Evolutionary conservation across 192 early-diverging fungal species (phyloP), one percentile per base, ranked within the genome.

Genomic region (Physocladia obscura): DNA sequence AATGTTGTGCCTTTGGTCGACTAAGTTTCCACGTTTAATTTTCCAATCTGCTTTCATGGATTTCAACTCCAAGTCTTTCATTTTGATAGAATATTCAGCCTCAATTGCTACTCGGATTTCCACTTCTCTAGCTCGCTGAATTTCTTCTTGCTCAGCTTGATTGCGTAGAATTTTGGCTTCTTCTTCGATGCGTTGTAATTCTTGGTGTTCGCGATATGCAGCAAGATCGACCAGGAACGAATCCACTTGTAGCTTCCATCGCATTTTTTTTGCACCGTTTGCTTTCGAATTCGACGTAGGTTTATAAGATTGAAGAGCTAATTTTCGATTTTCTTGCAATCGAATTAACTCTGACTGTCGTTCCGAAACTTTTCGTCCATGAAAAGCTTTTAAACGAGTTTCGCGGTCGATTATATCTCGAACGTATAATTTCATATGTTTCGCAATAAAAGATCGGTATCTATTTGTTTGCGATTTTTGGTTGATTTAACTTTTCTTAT

Each of bases 191-290:
- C 30, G 17, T 29, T 27, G 13, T n/a, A 65, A 15, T 65, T 54
- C 65, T 27, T 36, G 17, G 3, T 40, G 19, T 3, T 17, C 21
- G 15, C 65, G 65, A 27, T 57, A 57, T 11, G 26, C 65, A 15
- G 65, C 65, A 8, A 68, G 17, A 2, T 68, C n/a, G 24, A 22
- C 4, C 11, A 68, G 52, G 37, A 68, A 68, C 5, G 15, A 11
- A 21, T 38, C 21, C 4, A 68, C 54, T 57, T 68, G 65, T 29
- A 0, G 13, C 4, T 34, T 21, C 65, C 65, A 68, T 0, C 32
- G 22, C 11, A 36, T 6, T 52, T 51, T 49, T 65, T 65, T 65
- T 34, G n/a, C n/a, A n/a, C n/a, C n/a, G n/a, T n/a, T n/a, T n/a
- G n/a, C n/a, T n/a, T n/a, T n/a, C n/a, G n/a, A n/a, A n/a, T n/a